These are phyloP conservation scores for Bauhinia variegata DNA, from an alignment of 306 rosid species.

Conservation along the genomic window DNA sequence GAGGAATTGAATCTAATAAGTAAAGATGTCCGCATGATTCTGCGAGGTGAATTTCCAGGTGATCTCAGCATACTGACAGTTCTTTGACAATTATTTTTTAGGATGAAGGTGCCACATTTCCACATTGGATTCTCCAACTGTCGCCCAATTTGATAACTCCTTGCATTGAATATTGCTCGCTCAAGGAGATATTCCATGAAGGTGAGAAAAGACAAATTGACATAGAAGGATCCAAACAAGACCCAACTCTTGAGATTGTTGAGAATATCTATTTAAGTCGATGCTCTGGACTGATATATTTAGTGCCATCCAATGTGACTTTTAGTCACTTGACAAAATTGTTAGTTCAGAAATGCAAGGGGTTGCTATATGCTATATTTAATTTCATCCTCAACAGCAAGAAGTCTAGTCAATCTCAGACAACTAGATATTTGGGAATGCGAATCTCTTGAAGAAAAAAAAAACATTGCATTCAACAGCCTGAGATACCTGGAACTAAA, in stretches of 20 bases:
- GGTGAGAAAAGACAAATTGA: too few species aligned
- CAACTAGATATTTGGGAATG: background rate
- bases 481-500: background rate
- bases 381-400: background rate
- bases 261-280: too few species aligned
- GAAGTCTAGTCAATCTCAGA: background rate
- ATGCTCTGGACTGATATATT: background rate
- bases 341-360: background rate
- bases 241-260: conserved; percentile 4
- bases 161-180: background rate
- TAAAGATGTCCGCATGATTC: background rate
- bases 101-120: background rate
- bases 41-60: background rate
- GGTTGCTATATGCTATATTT: background rate
- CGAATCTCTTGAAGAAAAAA: background rate
- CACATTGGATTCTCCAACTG: background rate
- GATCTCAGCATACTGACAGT: background rate
- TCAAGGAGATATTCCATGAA: background rate
- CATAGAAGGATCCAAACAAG: background rate
- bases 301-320: background rate
- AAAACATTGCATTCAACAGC: background rate
- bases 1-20: background rate
- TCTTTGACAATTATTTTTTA: background rate
- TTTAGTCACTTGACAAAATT: background rate
- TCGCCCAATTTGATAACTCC: background rate